Percentiles rank a stretch among this genome's conserved stretches.
Evolutionary conservation across 2,329 filamentous ascomycete genomes (phyloP).

Genomic region (Pseudocercospora fuligena): DNA sequence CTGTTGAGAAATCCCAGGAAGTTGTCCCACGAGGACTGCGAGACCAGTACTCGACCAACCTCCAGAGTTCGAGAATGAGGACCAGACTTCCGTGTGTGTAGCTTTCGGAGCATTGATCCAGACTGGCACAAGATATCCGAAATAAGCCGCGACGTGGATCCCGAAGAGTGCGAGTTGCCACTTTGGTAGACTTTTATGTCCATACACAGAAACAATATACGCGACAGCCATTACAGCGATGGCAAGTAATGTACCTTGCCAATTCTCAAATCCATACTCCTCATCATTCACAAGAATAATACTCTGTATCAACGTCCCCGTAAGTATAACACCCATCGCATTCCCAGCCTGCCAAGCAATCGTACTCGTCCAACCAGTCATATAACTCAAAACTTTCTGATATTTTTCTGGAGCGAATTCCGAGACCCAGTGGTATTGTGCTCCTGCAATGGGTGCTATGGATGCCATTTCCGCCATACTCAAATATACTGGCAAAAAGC

Average conservation of each 20-base stretch:
- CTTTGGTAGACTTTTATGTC: conserved; percentile 40
- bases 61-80: conserved; percentile 42
- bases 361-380: conserved; percentile 27
- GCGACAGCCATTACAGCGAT: conserved; percentile 50
- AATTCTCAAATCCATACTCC: conserved; percentile 48
- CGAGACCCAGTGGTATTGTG: conserved; percentile 31
- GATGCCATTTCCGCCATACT: conserved; percentile 39
- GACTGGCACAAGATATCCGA: conserved; percentile 35
- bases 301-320: conserved; percentile 27
- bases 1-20: conserved; percentile 33
- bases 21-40: conserved; percentile 38
- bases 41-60: conserved; percentile 43
- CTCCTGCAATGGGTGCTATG: conserved; percentile 35
- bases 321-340: conserved; percentile 27
- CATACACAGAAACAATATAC: conserved; percentile 48
- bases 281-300: conserved; percentile 47
- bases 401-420: conserved; percentile 37
- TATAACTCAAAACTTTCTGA: conserved; percentile 4
- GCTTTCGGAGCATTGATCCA: conserved; percentile 32
- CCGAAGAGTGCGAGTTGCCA: conserved; percentile 37
- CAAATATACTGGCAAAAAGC: conserved; percentile 29
- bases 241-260: conserved; percentile 55
- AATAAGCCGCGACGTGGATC: conserved; percentile 32
- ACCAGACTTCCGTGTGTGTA: conserved; percentile 30
- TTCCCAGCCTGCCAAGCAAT: conserved; percentile 31